phyloP scores from a whole-genome alignment of 2,329 filamentous ascomycete genomes.

The Fusarium virguliforme region DNA sequence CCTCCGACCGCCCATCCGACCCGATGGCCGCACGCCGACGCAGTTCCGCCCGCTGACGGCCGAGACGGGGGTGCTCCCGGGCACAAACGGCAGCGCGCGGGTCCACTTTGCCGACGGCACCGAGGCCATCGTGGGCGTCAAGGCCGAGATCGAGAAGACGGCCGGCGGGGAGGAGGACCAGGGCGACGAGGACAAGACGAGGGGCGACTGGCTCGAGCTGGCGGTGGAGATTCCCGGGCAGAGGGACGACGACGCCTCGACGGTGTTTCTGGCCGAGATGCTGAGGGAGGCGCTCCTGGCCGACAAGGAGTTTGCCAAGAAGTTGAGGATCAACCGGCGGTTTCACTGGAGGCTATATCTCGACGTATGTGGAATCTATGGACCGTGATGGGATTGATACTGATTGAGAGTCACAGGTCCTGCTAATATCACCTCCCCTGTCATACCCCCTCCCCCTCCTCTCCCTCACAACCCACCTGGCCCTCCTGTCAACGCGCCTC shows the following conservation, averaged over 20 bases:
- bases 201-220: conserved; percentile 87
- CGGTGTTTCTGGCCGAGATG: conserved; percentile 90
- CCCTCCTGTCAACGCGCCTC: conserved; percentile 88
- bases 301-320: conserved; percentile 77
- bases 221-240: conserved; percentile 92
- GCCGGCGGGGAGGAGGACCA: conserved; percentile 56
- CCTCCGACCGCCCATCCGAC: conserved; percentile 86
- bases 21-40: conserved; percentile 84
- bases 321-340: conserved; percentile 87
- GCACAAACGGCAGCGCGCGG: conserved; percentile 91
- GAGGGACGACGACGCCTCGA: conserved; percentile 91
- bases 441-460: conserved; percentile 95
- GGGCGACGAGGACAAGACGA: conserved; percentile 60
- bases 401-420: conserved; percentile 72
- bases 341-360: conserved; percentile 98
- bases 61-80: conserved; percentile 90
- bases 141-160: conserved; percentile 92
- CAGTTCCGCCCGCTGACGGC: conserved; percentile 94
- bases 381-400: not conserved
- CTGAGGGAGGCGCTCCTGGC: conserved; percentile 87
- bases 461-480: conserved; percentile 93
- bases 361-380: conserved; percentile 74
- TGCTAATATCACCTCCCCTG: conserved; percentile 92
- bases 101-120: conserved; percentile 96
- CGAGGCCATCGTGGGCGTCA: conserved; percentile 95